Conservation (phyloP, 2,329 filamentous ascomycete genomes). For the Pseudogymnoascus sp. region DNA sequence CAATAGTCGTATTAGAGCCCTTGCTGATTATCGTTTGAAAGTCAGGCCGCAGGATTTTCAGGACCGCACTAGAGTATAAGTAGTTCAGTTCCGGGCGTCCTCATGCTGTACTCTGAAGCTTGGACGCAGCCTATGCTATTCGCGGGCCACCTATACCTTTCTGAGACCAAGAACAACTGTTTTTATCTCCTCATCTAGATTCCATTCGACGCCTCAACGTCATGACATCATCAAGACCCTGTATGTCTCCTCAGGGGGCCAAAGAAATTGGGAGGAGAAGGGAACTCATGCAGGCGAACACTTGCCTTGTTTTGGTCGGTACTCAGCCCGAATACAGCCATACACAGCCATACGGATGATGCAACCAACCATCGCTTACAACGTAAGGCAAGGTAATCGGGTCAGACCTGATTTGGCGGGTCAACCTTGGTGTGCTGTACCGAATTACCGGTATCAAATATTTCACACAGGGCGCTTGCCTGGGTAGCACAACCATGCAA, state of each 20-base stretch:
- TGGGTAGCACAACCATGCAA: conserved; percentile 8
- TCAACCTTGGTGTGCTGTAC: conserved; percentile 3
- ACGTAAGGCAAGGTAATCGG: conserved; percentile 1
- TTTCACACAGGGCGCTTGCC: neutral
- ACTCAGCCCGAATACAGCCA: neutral
- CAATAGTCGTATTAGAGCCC: neutral
- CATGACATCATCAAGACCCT: neutral
- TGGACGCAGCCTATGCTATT: neutral
- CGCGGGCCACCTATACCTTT: neutral
- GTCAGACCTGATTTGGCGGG: conserved; percentile 3
- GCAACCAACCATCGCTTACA: conserved; percentile 1
- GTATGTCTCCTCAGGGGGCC: neutral
- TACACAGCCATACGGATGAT: neutral
- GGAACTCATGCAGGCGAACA: conserved; percentile 4
- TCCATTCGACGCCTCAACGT: neutral
- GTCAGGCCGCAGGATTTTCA: conserved; percentile 5
- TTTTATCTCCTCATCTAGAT: neutral
- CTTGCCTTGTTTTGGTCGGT: conserved; percentile 2
- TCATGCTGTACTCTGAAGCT: neutral
- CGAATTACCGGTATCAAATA: conserved; percentile 7
- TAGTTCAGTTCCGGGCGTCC: neutral
- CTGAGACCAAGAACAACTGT: neutral
- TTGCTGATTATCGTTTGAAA: neutral
- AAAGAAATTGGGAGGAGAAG: neutral
- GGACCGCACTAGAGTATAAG: conserved; percentile 1